Base-by-base conservation (phyloP, 1,284 basidiomycete species). In the Porogramme epimiltina region DNA sequence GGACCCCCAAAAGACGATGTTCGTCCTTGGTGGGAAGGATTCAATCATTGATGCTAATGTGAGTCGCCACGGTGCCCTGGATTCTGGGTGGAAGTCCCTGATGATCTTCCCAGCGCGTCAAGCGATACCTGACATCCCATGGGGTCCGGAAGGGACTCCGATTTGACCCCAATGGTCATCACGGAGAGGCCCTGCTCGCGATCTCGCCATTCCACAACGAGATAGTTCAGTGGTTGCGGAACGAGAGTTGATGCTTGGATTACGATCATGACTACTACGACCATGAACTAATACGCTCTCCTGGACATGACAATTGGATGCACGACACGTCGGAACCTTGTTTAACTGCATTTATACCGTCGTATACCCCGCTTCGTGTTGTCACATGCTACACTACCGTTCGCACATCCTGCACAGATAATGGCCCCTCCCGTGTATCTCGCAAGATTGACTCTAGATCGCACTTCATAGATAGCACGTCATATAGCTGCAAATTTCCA, bases 11-110 rank as follows among this genome's bases (percentile, higher is more conserved):
- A 77, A 82, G 70, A 76, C 81, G 15, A 61, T 87, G 47, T 88
- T 91, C 66, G 78, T 95, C 59, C 73, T 96, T 15, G 91, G 91
- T 20, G 91, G 88, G 1, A 80, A 84, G 58, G 94, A 96, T 61
- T 78, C 78, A 22, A 91, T 97, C 60, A 72, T 95, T 42, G 81
- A 90, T 63, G 80, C 90, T 3, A 71, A 80, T 62, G 88, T 90
- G 55, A 53, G 77, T 59, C 34, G 59, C 34, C 28, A 15, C 28
- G 23, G 41, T 22, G 24, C 38, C 39, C 13, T 23, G 26, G 5
- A 23, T 19, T 56, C 16, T 10, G 23, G 20, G 19, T 23, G 42
- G 23, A 23, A 13, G 28, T 16, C 40, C 31, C 10, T 34, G 8
- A 22, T 13, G 39, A 22, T 25, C 15, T 54, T 49, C 9, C 15